Evolutionary conservation across 805 yeast species (phyloP).

Genomic region (Cephaloascus fragrans): DNA sequence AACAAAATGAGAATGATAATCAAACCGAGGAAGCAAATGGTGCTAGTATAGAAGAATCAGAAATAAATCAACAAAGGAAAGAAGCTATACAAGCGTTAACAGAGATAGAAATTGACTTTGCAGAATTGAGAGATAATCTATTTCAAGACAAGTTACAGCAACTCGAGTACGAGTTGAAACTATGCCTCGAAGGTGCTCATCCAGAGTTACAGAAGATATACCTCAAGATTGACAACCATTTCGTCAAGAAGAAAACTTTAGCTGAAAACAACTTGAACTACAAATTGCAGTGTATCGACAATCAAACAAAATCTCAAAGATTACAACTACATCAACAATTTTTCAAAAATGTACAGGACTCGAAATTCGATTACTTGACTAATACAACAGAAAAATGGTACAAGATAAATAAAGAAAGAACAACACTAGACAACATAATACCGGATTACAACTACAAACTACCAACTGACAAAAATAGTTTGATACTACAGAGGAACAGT

Average conservation of each 20-base stretch:
- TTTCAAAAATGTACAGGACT: constrained; percentile 55
- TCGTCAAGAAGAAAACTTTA: constrained; percentile 53
- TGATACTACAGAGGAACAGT: constrained; percentile 60
- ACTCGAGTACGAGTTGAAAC: constrained; percentile 71
- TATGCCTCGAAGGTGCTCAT: constrained; percentile 84
- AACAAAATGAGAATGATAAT: not conserved
- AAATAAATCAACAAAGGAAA: constrained; percentile 32
- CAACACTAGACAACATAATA: constrained; percentile 63
- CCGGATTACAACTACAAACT: constrained; percentile 36
- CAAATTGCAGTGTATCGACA: constrained; percentile 66
- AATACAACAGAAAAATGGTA: constrained; percentile 85
- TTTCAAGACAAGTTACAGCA: constrained; percentile 76
- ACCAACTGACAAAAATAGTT: constrained; percentile 20
- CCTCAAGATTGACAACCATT: constrained; percentile 59
- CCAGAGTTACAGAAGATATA: constrained; percentile 77
- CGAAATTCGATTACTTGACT: constrained; percentile 53
- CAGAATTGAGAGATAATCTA: constrained; percentile 71
- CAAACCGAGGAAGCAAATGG: constrained; percentile 4
- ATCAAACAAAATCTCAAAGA: constrained; percentile 72
- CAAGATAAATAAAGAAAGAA: constrained; percentile 79
- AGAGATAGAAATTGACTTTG: constrained; percentile 78
- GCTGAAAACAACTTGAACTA: constrained; percentile 39
- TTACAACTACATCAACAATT: constrained; percentile 79
- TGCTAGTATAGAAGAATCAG: constrained; percentile 10
- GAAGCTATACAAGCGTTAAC: constrained; percentile 67